Base-by-base conservation (phyloP, 768 basidiomycete species). In the Artomyces pyxidatus region DNA sequence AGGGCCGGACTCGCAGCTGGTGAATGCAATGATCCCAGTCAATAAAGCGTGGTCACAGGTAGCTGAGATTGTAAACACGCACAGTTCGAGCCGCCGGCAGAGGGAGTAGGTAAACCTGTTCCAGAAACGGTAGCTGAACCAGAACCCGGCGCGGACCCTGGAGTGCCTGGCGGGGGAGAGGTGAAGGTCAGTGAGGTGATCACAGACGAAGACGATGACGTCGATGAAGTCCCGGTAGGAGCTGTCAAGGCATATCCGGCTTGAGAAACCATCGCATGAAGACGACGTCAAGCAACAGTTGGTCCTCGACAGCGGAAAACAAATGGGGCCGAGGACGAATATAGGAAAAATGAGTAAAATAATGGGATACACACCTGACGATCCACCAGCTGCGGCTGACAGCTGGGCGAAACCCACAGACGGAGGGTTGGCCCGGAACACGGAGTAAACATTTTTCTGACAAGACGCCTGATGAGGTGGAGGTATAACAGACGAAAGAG, bases 401-500 rank as follows among this genome's bases (percentile, higher is more conserved):
- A 81, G 74, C 14, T 72, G 67, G 3, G 75, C 68, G 52, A 70
- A 69, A 4, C 68, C 71, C 28, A 72, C 72, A 0, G 70, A 63
- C 7, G 75, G 63, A 0, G 62, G 62, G 2, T 68, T 71, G 23
- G 53, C 29, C 8, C 53, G 53, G 47, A 37, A 57, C 4, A 77
- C 72, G 9, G 68, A 64, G 58, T 76, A 75, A 8, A 74, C 73
- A 52, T 77, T 77, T 60, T 78, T 78, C 58, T 75, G 52, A 8
- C n/a, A n/a, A n/a, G n/a, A n/a, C n/a, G n/a, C n/a, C n/a, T n/a
- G n/a, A n/a, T 52, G 26, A 30, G 29, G 4, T 6, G 12, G 6
- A 2, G 30, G 12, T 21, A n/a, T 41, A 6, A 6, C 26, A 43
- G 27, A 30, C 3, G 3, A 0, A n/a, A 6, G 1, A 21, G 22